phyloP scores from a whole-genome alignment of 305 asterid genomes.

The Plantago coronopus region DNA sequence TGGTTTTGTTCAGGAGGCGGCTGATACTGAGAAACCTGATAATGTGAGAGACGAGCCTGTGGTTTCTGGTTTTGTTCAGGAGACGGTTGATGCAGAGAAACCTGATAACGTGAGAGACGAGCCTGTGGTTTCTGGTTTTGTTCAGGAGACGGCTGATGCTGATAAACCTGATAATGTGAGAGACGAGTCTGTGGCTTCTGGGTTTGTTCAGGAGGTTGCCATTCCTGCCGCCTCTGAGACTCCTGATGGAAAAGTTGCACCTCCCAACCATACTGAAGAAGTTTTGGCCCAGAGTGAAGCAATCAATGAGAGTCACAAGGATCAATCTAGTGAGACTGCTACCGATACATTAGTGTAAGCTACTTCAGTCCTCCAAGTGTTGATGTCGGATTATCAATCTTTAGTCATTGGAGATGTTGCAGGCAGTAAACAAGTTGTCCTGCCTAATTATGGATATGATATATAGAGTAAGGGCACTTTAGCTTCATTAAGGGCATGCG shows the following conservation, averaged over 20 bases:
- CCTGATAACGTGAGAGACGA: not conserved
- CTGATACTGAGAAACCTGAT: not conserved
- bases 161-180: not conserved
- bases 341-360: not conserved
- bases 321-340: not conserved
- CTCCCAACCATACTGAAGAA: constrained; percentile 21
- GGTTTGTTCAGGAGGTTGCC: too few relatives aligned
- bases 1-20: too few relatives aligned
- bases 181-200: not conserved
- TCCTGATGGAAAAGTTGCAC: constrained; percentile 26
- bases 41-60: not conserved
- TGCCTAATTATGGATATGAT: not conserved
- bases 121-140: too few relatives aligned
- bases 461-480: not conserved
- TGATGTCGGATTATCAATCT: too few relatives aligned
- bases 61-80: constrained; percentile 13
- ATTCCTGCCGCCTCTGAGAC: not conserved
- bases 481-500: not conserved
- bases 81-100: constrained; percentile 11
- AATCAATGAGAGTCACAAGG: constrained; percentile 15
- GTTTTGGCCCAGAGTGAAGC: constrained; percentile 10
- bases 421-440: not conserved
- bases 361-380: too few relatives aligned
- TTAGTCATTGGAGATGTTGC: too few relatives aligned
- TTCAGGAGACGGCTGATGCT: not conserved